Evolutionary conservation across 306 rosid species (phyloP).

Genomic region (Quercus cerris): DNA sequence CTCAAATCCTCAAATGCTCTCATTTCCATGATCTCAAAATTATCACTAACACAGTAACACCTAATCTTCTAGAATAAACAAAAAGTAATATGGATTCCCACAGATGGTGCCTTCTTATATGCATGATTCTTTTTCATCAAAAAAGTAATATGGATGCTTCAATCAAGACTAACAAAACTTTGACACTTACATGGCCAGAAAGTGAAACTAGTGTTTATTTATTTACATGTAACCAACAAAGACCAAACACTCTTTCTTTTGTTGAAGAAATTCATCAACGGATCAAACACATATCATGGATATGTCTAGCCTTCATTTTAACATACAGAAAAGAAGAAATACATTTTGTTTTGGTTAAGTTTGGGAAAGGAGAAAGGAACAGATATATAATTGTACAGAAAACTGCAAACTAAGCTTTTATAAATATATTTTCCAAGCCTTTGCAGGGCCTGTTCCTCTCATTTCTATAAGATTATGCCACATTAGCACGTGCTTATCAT

Average conservation of each 20-base stretch:
- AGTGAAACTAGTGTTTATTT: too few relatives aligned
- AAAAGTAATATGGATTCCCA: neutral
- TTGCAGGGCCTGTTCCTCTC: neutral
- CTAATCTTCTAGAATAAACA: neutral
- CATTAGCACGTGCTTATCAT: neutral
- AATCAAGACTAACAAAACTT: too few relatives aligned
- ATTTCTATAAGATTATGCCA: neutral
- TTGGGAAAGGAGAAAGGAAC: too few relatives aligned
- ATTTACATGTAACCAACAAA: too few relatives aligned
- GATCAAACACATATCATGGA: too few relatives aligned
- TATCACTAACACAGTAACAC: neutral
- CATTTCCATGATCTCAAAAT: neutral
- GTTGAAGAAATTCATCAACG: too few relatives aligned
- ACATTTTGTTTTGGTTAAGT: neutral
- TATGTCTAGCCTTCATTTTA: neutral
- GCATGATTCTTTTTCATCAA: too few relatives aligned
- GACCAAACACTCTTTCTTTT: too few relatives aligned
- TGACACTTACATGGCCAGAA: too few relatives aligned
- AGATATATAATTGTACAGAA: neutral
- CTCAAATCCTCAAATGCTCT: neutral
- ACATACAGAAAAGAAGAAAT: neutral
- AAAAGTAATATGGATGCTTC: neutral
- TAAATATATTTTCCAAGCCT: neutral
- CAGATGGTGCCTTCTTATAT: too few relatives aligned
- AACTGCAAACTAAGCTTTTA: neutral